A percentile compares a stretch with the other conserved stretches of the same genome.
Conservation (phyloP, 805 yeast genomes). For the Starmerella bacillaris region DNA sequence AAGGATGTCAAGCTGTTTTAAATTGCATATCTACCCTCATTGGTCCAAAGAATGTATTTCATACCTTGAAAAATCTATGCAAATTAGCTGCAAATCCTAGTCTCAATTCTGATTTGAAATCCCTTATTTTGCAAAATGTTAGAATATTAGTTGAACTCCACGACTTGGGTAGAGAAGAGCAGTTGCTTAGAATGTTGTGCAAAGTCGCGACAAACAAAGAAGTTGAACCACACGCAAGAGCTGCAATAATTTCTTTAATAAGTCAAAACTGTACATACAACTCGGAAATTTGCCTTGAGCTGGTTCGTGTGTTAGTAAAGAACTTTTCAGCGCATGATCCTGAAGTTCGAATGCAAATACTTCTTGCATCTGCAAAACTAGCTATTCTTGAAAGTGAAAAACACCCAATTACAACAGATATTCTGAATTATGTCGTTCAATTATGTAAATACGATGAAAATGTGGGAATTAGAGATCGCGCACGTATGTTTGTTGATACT, state of each 20-base stretch:
- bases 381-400: constrained; percentile 38
- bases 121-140: constrained; percentile 14
- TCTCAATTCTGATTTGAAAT: constrained; percentile 8
- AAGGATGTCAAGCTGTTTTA: constrained; percentile 4
- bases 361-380: constrained; percentile 58
- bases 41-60: constrained; percentile 1
- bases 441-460: constrained; percentile 56
- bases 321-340: constrained; percentile 35
- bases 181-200: constrained; percentile 4
- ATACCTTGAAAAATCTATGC: constrained; percentile 11
- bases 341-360: constrained; percentile 48
- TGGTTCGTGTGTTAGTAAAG: constrained; percentile 40
- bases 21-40: constrained; percentile 1
- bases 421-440: constrained; percentile 45
- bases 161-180: constrained; percentile 4
- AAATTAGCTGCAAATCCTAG: constrained; percentile 5
- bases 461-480: constrained; percentile 68
- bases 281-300: constrained; percentile 51
- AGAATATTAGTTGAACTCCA: constrained; percentile 15
- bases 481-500: constrained; percentile 41
- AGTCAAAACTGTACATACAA: constrained; percentile 51
- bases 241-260: constrained; percentile 76
- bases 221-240: constrained; percentile 29
- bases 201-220: constrained; percentile 1
- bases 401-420: constrained; percentile 19